phyloP scores from a whole-genome alignment of 345 rosid genomes.

The Populus nigra region DNA sequence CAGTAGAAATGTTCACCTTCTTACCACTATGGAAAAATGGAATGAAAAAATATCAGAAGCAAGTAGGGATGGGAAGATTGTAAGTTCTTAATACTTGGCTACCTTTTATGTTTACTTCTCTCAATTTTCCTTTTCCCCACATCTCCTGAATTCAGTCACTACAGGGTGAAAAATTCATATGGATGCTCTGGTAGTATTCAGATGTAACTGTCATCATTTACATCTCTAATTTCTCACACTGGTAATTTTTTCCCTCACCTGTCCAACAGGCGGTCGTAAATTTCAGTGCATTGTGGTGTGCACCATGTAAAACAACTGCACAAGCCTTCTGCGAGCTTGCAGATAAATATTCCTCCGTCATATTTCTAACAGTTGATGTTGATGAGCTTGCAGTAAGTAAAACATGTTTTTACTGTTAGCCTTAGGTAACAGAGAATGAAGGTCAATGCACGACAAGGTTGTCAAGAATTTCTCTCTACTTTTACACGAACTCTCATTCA shows the following conservation, averaged over 20 bases:
- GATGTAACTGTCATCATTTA: no score
- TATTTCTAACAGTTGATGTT: conserved; percentile 75
- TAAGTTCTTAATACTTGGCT: conserved; percentile 26
- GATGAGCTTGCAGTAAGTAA: conserved; percentile 75
- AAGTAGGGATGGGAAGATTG: conserved; percentile 56
- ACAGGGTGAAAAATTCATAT: no score
- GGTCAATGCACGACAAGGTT: no score
- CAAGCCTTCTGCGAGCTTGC: conserved; percentile 65
- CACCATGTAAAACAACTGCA: conserved; percentile 74
- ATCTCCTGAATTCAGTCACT: not conserved
- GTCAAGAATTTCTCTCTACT: no score
- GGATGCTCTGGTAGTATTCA: no score
- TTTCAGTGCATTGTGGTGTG: conserved; percentile 91
- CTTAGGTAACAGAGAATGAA: no score
- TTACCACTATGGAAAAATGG: conserved; percentile 68
- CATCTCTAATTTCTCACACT: not conserved
- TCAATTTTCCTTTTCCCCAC: not conserved
- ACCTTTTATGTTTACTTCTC: not conserved
- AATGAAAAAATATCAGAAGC: conserved; percentile 74
- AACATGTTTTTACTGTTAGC: no score
- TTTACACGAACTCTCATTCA: no score
- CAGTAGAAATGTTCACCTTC: conserved; percentile 56
- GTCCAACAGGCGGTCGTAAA: conserved; percentile 64
- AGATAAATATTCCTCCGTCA: conserved; percentile 58
- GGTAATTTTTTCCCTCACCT: not conserved